Base-by-base conservation (phyloP, 2,329 filamentous ascomycete species). In the Xylariales sp. region DNA sequence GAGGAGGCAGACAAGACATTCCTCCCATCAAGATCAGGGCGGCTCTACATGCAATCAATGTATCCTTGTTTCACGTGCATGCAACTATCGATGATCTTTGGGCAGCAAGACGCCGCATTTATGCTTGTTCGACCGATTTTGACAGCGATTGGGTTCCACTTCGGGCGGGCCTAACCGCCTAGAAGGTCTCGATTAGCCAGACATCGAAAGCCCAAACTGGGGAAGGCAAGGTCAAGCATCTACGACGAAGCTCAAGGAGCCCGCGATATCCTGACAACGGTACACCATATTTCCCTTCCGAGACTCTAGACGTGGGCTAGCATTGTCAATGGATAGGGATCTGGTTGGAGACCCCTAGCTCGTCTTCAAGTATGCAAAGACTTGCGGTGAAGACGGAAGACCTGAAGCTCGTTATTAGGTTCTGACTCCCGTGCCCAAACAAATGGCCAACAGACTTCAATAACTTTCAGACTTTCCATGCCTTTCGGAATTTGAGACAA, bases 1-100 rank as follows among this genome's bases (percentile, higher is more conserved):
- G 32, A 46, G 48, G 41, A 40, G 37, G 25, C 36, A 38, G 25
- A 38, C 12, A 22, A 15, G 20, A 28, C 27, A 19, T 39, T 21
- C 15, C 28, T 18, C 33, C 7, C 32, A 27, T 40, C 12, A 19
- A 20, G 29, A 40, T 14, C 38, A 40, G 31, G 12, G 31, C 38
- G 38, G 28, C 28, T 33, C 31, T 32, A 31, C 15, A 14, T 21
- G 36, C 36, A 21, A 19, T 27, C 25, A 38, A 31, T 31, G 36
- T 38, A 38, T 16, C n/a, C 25, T 14, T 18, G 22, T 38, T 12
- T n/a, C 16, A 14, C 29, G 8, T 28, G 31, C 31, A 28, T 35
- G 39, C 21, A 36, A 19, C 18, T 22, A 32, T 40, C 8, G 19
- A 33, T 32, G 28, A 24, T 11, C 22, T 16, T 39, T 41, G 39